Evolutionary conservation across 495 filamentous ascomycete species (phyloP).

Genomic region (Amphirosellinia nigrospora): DNA sequence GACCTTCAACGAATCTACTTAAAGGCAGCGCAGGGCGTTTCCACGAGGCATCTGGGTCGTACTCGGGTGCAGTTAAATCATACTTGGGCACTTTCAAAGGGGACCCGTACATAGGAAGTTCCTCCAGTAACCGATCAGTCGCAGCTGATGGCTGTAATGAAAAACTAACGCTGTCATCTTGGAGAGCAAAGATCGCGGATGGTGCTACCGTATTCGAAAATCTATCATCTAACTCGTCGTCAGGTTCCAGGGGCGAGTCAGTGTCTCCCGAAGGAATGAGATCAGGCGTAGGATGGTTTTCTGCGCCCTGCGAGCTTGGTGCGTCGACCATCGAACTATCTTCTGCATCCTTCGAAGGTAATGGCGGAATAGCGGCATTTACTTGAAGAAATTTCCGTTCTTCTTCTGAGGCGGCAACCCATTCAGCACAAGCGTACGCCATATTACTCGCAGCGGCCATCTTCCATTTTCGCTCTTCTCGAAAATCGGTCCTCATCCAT

Average conservation of each 20-base stretch:
- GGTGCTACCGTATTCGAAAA: constrained; percentile 61
- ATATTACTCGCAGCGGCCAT: constrained; percentile 76
- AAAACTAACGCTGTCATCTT: constrained; percentile 82
- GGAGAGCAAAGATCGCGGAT: constrained; percentile 81
- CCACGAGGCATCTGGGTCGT: constrained; percentile 72
- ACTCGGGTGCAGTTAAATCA: constrained; percentile 60
- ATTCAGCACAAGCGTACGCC: constrained; percentile 82
- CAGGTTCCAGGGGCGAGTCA: constrained; percentile 54
- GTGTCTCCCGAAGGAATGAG: constrained; percentile 65
- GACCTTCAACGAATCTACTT: constrained; percentile 84
- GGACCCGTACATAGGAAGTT: constrained; percentile 80
- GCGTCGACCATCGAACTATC: constrained; percentile 37
- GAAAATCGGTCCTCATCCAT: constrained; percentile 96
- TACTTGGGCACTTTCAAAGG: constrained; percentile 63
- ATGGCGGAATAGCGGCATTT: constrained; percentile 54
- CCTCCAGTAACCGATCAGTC: constrained; percentile 81
- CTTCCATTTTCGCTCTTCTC: constrained; percentile 94
- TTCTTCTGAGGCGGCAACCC: constrained; percentile 66
- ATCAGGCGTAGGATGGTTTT: constrained; percentile 70
- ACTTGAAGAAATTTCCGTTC: constrained; percentile 71
- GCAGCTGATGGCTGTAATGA: constrained; percentile 74
- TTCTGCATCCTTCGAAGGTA: constrained; percentile 31
- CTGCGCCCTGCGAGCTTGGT: constrained; percentile 31
- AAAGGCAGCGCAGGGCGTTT: constrained; percentile 79
- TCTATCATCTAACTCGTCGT: constrained; percentile 53